Base-by-base conservation (phyloP, 441 rosid genomes). In the Arabidopsis hybrid region DNA sequence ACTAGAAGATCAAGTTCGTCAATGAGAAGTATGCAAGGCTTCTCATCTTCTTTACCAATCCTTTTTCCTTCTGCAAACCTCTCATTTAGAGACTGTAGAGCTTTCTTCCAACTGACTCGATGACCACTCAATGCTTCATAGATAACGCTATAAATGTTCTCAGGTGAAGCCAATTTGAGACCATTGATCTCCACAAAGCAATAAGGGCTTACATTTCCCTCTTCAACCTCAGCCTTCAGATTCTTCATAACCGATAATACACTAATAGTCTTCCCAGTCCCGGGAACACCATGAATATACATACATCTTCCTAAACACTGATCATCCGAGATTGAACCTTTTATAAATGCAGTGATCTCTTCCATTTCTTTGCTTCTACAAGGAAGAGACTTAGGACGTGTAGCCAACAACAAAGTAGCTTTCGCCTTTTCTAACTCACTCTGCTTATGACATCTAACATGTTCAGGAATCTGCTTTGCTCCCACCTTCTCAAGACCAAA, bases 261-360 rank as follows among this genome's bases (percentile, higher is more conserved):
- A 72, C 95, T 91, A 87, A 95, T 88, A 32, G 98, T 93, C 94
- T 95, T 95, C 78, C 98, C 99, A n/a, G 99, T 92, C 74, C 99
- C 99, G 0, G 99, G 99, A 84, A 95, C 99, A 80, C 98, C 99
- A 65, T 92, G 98, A 77, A 92, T 83, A 45, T 92, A 95, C 77
- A 95, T 89, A 73, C 98, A 95, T 66, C 93, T 91, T 18, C 99
- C 98, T 47, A 93, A 80, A 76, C 99, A 95, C 69, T 88, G 95
- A 81, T 89, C 91, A 80, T 88, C 89, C 16, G 86, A 87, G 69
- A 91, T 89, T 40, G 95, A 95, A 81, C 97, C 97, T 46, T 89
- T 91, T 61, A 95, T 82, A 63, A 95, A 95, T 46, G 86, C 52
- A 47, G 85, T 84, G 38, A 95, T 89, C 90, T 95, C 98, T 51